phyloP scores from a whole-genome alignment of 208 protist species.

The Tritrichomonas foetus region DNA sequence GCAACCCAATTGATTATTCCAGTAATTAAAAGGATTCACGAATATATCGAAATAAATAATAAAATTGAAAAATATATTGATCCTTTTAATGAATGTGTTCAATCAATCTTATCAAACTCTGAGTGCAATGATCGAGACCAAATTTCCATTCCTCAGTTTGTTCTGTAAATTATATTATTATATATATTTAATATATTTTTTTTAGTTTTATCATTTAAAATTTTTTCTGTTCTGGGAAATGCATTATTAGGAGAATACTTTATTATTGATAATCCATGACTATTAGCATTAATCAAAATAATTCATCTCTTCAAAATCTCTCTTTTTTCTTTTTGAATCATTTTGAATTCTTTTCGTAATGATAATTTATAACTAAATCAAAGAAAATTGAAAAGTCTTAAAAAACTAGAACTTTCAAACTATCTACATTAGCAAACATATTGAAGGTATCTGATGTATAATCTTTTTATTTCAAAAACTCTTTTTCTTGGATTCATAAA shows the following conservation, averaged over 20 bases:
- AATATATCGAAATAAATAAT: not conserved
- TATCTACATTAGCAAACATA: no score
- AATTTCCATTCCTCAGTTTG: not conserved
- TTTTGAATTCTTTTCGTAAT: no score
- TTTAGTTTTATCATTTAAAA: not conserved
- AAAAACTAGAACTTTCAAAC: no score
- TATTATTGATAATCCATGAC: not conserved
- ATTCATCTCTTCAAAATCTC: not conserved
- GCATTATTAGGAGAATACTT: not conserved
- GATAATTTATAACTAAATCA: no score
- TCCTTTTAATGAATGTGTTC: not conserved
- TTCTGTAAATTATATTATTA: not conserved
- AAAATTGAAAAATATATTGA: not conserved
- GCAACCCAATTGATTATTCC: no score
- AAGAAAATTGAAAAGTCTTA: no score
- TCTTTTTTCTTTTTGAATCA: not conserved
- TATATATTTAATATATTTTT: not conserved
- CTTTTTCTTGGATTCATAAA: not conserved
- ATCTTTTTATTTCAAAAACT: not conserved
- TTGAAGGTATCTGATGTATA: not conserved
- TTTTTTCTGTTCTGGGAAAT: not conserved
- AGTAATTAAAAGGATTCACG: no score
- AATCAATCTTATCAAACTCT: not conserved
- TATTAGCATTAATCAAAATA: no score
- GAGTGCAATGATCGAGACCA: not conserved